A percentile compares a stretch with the other conserved stretches of the same genome.
phyloP scores from a whole-genome alignment of 1,139 yeast species.

The Sugiyamaella japonica region DNA sequence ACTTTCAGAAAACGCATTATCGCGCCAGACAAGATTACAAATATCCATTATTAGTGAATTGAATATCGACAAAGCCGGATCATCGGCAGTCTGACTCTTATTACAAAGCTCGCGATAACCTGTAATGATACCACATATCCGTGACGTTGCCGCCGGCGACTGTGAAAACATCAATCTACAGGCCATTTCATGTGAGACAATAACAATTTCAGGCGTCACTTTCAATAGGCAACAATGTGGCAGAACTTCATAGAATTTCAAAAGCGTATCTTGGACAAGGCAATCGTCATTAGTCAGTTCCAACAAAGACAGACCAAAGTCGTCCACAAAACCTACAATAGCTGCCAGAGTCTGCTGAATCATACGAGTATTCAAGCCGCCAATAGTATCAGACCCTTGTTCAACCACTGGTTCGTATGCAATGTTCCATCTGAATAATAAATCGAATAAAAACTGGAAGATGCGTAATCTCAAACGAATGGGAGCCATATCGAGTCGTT shows the following conservation, averaged over 20 bases:
- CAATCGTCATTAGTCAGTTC: slow-evolving; percentile 27
- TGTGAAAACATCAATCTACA: slow-evolving; percentile 44
- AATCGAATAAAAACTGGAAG: slow-evolving; percentile 15
- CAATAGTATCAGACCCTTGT: slow-evolving; percentile 7
- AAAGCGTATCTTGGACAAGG: slow-evolving; percentile 25
- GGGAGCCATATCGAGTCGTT: slow-evolving; percentile 15
- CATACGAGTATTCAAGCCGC: slow-evolving; percentile 11
- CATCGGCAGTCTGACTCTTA: slow-evolving; percentile 22
- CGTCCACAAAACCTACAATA: slow-evolving; percentile 26
- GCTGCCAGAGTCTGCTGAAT: slow-evolving; percentile 19
- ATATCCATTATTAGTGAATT: slow-evolving; percentile 60
- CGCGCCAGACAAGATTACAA: slow-evolving; percentile 58
- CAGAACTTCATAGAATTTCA: slow-evolving; percentile 33
- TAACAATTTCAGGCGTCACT: slow-evolving; percentile 35
- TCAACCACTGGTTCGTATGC: slow-evolving; percentile 19
- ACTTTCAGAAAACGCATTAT: slow-evolving; percentile 14
- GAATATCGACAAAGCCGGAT: slow-evolving; percentile 44
- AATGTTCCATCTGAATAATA: slow-evolving; percentile 21
- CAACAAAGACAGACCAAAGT: slow-evolving; percentile 25
- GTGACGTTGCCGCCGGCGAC: slow-evolving; percentile 50
- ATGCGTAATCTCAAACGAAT: slow-evolving; percentile 15
- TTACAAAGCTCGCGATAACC: slow-evolving; percentile 43
- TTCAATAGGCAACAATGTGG: slow-evolving; percentile 30
- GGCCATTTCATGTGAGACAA: slow-evolving; percentile 46
- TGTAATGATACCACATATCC: slow-evolving; percentile 52